Evolutionary conservation across 2,329 filamentous ascomycete genomes (phyloP).

Genomic region (Colletotrichum costaricense): DNA sequence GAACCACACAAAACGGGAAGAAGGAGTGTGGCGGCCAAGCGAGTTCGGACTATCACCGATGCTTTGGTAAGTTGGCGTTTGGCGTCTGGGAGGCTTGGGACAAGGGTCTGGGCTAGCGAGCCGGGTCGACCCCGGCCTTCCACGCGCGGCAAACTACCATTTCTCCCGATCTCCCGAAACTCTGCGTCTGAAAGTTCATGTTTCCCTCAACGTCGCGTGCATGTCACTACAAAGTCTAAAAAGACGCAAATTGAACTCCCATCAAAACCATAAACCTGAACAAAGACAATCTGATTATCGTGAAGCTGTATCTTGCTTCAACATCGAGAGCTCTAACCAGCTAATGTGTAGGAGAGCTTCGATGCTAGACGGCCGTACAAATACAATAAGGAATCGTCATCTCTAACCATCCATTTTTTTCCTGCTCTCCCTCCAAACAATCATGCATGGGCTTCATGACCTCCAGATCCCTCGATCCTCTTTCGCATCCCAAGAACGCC

Average conservation of each 20-base stretch:
- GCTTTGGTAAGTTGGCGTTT: background rate
- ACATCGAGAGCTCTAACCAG: background rate
- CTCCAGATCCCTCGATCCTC: background rate
- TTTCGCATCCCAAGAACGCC: conserved; percentile 24
- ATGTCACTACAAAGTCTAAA: background rate
- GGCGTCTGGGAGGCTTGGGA: background rate
- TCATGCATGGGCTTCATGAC: background rate
- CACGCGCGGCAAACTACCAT: background rate
- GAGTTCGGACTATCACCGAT: conserved; percentile 22
- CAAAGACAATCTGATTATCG: conserved; percentile 13
- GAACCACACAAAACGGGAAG: background rate
- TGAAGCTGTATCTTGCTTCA: conserved; percentile 5
- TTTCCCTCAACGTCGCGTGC: background rate
- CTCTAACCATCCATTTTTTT: conserved; percentile 3
- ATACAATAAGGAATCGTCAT: conserved; percentile 25
- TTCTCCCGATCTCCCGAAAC: background rate
- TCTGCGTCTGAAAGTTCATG: background rate
- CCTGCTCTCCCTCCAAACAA: background rate
- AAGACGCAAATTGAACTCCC: background rate
- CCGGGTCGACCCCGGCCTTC: background rate
- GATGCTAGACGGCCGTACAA: conserved; percentile 18
- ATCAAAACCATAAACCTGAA: background rate
- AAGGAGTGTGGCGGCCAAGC: background rate
- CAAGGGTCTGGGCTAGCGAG: background rate
- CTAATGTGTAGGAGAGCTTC: background rate